phyloP scores from a whole-genome alignment of 768 basidiomycete species.

The Crassisporium funariophilum region DNA sequence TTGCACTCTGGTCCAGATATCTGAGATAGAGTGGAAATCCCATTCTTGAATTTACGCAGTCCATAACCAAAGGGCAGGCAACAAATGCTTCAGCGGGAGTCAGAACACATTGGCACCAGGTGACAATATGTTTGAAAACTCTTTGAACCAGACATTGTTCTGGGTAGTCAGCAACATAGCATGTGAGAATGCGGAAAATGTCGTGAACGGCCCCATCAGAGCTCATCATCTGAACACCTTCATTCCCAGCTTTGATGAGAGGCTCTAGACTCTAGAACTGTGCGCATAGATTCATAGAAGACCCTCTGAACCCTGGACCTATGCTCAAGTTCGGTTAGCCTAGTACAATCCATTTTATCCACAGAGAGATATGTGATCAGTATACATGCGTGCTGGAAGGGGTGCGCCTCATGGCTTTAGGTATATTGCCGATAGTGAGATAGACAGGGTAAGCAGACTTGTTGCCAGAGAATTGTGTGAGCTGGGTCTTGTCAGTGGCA shows the following conservation, averaged over 20 bases:
- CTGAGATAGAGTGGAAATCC: too few relatives aligned
- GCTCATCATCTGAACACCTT: slow-evolving; percentile 20
- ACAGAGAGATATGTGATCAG: slow-evolving; percentile 41
- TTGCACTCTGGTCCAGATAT: too few relatives aligned
- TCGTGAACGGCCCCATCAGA: slow-evolving; percentile 14
- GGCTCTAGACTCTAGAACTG: slow-evolving; percentile 31
- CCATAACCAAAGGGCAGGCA: slow-evolving; percentile 6
- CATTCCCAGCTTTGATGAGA: slow-evolving; percentile 25
- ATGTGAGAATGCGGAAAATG: slow-evolving; percentile 43
- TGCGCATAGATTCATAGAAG: slow-evolving; percentile 15
- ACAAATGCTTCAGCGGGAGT: slow-evolving; percentile 15
- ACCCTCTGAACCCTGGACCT: slow-evolving; percentile 7
- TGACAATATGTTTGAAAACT: too few relatives aligned
- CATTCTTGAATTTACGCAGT: slow-evolving; percentile 10
- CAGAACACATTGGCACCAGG: too few relatives aligned
- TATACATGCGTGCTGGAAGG: slow-evolving; percentile 30
- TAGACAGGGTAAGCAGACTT: slow-evolving; percentile 43
- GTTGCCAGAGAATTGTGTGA: slow-evolving; percentile 35
- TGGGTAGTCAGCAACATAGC: slow-evolving; percentile 50
- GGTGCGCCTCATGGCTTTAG: slow-evolving; percentile 30
- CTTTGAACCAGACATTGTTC: slow-evolving; percentile 48
- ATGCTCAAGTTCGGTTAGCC: neutral
- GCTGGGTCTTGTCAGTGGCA: slow-evolving; percentile 29
- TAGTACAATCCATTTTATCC: slow-evolving; percentile 25
- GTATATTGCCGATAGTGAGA: slow-evolving; percentile 38